A percentile compares a stretch with the other conserved stretches of the same genome.
Evolutionary conservation across 352 stramenopile species (phyloP).

Genomic region (Nothophytophthora sp.): DNA sequence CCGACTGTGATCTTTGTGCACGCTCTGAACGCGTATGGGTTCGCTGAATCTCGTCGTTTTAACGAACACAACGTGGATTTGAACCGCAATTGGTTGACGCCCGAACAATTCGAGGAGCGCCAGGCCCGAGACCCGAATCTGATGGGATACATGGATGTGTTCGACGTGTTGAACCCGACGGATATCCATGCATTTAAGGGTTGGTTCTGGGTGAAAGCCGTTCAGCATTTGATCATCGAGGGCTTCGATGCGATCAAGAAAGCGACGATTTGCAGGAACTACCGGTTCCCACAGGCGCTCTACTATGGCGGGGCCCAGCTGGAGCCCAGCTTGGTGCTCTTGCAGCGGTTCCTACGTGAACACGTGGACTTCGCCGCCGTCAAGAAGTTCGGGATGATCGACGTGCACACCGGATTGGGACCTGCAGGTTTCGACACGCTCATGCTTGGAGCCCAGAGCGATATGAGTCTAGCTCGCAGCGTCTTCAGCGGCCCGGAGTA

Average conservation of each 20-base stretch:
- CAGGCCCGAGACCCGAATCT: conserved; percentile 69
- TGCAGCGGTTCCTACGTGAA: conserved; percentile 64
- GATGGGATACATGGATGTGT: conserved; percentile 77
- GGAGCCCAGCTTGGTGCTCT: conserved; percentile 62
- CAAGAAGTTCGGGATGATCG: conserved; percentile 74
- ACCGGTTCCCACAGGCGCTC: conserved; percentile 79
- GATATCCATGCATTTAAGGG: conserved; percentile 22
- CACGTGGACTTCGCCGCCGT: conserved; percentile 45
- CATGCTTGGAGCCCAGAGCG: conserved; percentile 28
- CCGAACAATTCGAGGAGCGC: conserved; percentile 47
- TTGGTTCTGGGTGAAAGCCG: conserved; percentile 54
- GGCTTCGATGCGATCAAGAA: conserved; percentile 73
- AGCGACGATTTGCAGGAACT: conserved; percentile 88
- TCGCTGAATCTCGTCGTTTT: conserved; percentile 84
- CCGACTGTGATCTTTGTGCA: conserved; percentile 93
- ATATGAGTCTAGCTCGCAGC: conserved; percentile 27
- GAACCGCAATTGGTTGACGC: conserved; percentile 90
- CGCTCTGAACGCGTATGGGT: conserved; percentile 93
- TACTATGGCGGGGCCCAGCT: conserved; percentile 86
- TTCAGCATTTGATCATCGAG: conserved; percentile 32
- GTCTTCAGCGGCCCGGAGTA: conserved; percentile 31
- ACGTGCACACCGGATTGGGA: conserved; percentile 94
- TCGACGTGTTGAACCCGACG: conserved; percentile 67
- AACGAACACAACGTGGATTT: conserved; percentile 96
- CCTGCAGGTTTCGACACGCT: conserved; percentile 60